phyloP scores from a whole-genome alignment of 2,329 filamentous ascomycete species.

The Didymella segeticola region DNA sequence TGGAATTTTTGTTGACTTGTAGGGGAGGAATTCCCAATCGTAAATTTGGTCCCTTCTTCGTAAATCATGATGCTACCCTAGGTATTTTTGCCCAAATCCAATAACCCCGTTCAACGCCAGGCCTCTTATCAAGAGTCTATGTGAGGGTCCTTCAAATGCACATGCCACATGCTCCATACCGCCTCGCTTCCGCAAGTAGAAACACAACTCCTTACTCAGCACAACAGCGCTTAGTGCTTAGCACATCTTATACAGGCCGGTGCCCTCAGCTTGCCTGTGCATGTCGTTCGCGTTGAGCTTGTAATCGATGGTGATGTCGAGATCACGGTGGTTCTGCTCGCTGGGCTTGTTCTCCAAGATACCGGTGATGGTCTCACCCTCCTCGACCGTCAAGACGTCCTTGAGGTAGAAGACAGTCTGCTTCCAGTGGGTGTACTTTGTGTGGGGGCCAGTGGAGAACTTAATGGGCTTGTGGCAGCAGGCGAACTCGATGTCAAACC shows the following conservation, averaged over 20 bases:
- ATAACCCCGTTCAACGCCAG: slow-evolving; percentile 14
- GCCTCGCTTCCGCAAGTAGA: not conserved
- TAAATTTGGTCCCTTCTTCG: slow-evolving; percentile 45
- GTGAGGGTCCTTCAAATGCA: slow-evolving; percentile 16
- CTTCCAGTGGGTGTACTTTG: slow-evolving; percentile 99
- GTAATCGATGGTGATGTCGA: slow-evolving; percentile 90
- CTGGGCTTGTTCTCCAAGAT: slow-evolving; percentile 85
- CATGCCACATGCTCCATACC: slow-evolving; percentile 8
- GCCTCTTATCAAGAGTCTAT: slow-evolving; percentile 18
- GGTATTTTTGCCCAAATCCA: slow-evolving; percentile 25
- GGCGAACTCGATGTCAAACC: slow-evolving; percentile 99
- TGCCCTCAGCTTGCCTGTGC: slow-evolving; percentile 71
- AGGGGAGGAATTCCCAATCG: slow-evolving; percentile 47
- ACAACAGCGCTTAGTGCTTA: slow-evolving; percentile 18
- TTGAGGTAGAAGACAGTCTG: slow-evolving; percentile 98
- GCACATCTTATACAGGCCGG: slow-evolving; percentile 78
- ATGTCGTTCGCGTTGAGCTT: slow-evolving; percentile 77
- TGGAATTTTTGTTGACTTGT: slow-evolving; percentile 20
- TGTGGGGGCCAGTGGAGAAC: slow-evolving; percentile 96
- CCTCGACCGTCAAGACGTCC: slow-evolving; percentile 89
- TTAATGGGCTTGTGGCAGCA: slow-evolving; percentile 97
- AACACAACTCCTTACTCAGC: not conserved
- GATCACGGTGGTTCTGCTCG: slow-evolving; percentile 89
- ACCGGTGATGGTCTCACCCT: slow-evolving; percentile 80
- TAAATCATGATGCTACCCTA: slow-evolving; percentile 46